phyloP scores from a whole-genome alignment of 1,139 yeast genomes.

The Williopsis jadinii region DNA sequence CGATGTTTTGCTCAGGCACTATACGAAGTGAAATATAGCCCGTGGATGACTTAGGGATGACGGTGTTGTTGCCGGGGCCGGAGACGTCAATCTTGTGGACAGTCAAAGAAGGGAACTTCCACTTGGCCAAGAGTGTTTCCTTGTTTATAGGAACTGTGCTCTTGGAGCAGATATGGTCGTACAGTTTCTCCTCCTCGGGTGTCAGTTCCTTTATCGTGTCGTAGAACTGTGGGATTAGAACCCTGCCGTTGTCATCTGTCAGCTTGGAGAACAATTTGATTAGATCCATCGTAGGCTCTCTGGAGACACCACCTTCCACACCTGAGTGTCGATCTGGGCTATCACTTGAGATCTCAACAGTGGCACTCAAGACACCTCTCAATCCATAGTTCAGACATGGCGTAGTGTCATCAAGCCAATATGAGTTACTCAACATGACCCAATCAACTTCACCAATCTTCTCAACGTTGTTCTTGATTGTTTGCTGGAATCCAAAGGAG shows the following conservation, averaged over 20 bases:
- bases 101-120: constrained; percentile 89
- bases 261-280: constrained; percentile 63
- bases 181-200: constrained; percentile 48
- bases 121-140: constrained; percentile 64
- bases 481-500: constrained; percentile 73
- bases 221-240: constrained; percentile 64
- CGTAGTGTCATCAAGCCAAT: constrained; percentile 84
- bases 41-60: constrained; percentile 75
- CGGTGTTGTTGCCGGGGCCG: constrained; percentile 87
- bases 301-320: constrained; percentile 86
- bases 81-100: constrained; percentile 82
- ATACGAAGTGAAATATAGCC: constrained; percentile 78
- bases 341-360: constrained; percentile 62
- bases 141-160: constrained; percentile 32
- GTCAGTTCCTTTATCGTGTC: constrained; percentile 54
- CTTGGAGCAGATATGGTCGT: constrained; percentile 48
- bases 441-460: constrained; percentile 74
- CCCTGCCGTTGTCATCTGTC: constrained; percentile 49
- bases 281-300: constrained; percentile 87
- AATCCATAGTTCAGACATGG: constrained; percentile 94
- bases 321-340: constrained; percentile 93
- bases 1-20: constrained; percentile 81
- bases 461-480: constrained; percentile 42
- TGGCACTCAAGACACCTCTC: constrained; percentile 81
- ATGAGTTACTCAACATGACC: constrained; percentile 83